Base-by-base conservation (phyloP, 2,329 filamentous ascomycete species). In the Apiospora rasikravindrae region DNA sequence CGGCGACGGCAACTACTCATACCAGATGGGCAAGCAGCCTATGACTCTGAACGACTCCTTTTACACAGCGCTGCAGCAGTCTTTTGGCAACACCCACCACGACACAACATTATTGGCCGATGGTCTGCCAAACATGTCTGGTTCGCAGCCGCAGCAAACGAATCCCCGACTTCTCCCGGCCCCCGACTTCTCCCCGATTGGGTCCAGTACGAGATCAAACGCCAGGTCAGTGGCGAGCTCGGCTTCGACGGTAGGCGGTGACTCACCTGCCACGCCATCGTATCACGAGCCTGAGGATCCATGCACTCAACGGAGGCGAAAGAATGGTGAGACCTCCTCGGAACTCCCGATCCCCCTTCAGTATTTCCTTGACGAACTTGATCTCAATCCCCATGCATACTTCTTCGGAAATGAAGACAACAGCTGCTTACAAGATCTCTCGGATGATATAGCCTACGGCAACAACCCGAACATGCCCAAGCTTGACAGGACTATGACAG, bases 401-500 rank as follows among this genome's bases (percentile, higher is more conserved):
- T 76, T 77, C 77, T 73, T 76, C 72, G 69, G 73, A 73, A 78
- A 79, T 75, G 77, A 79, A 69, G 88, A 87, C 84, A 84, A 89
- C 82, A 84, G 89, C 80, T 90, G 89, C 92, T 95, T 91, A 95
- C 91, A 84, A 80, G 83, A 86, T 81, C 83, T 79, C 78, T 82
- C 84, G 79, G 81, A 85, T 82, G 77, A 86, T 90, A 88, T 90
- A 83, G 87, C 89, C 75, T 85, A 84, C 75, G 82, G 85, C 74
- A 85, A 86, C 71, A 71, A 71, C 71, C 70, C 66, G 40, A 73
- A 70, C 51, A 85, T 91, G 37, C 93, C 95, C 37, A 96, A 96
- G 82, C 88, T 97, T 75, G 92, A 95, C 76, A 89, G 94, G 71
- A 96, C 95, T 0, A 94, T 96, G 84, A 96, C 94, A 24, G 94